phyloP scores from a whole-genome alignment of 1,139 yeast species.

The Nematodospora anomalae region DNA sequence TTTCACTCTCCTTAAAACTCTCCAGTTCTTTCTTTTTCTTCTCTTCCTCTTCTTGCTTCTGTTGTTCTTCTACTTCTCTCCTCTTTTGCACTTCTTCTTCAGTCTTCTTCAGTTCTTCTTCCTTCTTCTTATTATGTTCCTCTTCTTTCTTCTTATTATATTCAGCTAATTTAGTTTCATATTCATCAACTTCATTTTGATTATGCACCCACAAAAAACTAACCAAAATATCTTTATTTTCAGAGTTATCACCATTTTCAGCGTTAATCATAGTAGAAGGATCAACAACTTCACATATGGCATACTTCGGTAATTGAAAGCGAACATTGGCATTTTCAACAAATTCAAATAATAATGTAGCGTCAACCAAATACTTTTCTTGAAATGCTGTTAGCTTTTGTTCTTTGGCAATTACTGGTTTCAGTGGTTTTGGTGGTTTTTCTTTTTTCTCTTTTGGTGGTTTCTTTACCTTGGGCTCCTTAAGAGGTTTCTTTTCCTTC shows the following conservation, averaged over 20 bases:
- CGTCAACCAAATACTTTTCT: slow-evolving; percentile 64
- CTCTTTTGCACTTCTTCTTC: slow-evolving; percentile 17
- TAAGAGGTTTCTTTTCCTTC: slow-evolving; percentile 23
- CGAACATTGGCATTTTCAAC: slow-evolving; percentile 77
- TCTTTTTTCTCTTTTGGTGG: slow-evolving; percentile 28
- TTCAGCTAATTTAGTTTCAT: slow-evolving; percentile 38
- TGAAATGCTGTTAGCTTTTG: slow-evolving; percentile 72
- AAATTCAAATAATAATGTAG: slow-evolving; percentile 82
- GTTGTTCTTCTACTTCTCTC: slow-evolving; percentile 15
- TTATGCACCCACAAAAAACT: slow-evolving; percentile 66
- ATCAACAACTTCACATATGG: slow-evolving; percentile 64
- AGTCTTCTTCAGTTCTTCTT: slow-evolving; percentile 24
- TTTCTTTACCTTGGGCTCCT: slow-evolving; percentile 23
- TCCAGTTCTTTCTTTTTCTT: slow-evolving; percentile 27
- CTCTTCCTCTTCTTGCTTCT: slow-evolving; percentile 51
- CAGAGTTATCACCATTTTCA: slow-evolving; percentile 28
- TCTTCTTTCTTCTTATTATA: slow-evolving; percentile 29
- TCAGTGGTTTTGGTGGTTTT: slow-evolving; percentile 22
- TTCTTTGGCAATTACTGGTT: slow-evolving; percentile 34
- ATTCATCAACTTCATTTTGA: slow-evolving; percentile 47
- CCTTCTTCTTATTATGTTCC: slow-evolving; percentile 27
- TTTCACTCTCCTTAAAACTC: slow-evolving; percentile 14
- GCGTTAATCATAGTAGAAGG: slow-evolving; percentile 21
- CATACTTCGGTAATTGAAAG: slow-evolving; percentile 70
- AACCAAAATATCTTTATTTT: slow-evolving; percentile 52